A percentile compares a stretch with the other conserved stretches of the same genome.
Conservation (phyloP, 1,284 basidiomycete species). For the Volvariella surrecta region DNA sequence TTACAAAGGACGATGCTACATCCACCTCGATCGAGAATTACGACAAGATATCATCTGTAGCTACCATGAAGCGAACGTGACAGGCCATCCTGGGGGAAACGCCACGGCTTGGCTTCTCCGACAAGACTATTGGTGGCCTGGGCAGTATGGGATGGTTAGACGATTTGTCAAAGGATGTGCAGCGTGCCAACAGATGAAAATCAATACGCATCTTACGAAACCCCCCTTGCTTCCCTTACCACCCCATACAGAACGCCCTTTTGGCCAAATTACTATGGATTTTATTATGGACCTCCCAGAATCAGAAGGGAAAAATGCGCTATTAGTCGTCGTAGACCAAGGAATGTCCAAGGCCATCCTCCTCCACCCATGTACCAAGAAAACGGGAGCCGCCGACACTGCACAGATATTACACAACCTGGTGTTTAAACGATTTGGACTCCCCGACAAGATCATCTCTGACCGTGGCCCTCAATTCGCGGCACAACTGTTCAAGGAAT, state of each 20-base stretch:
- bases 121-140: too few relatives aligned
- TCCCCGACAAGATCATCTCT: constrained; percentile 16
- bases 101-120: too few relatives aligned
- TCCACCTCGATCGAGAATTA: too few relatives aligned
- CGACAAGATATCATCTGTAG: too few relatives aligned
- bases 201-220: too few relatives aligned
- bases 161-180: too few relatives aligned
- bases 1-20: too few relatives aligned
- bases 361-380: constrained; percentile 23
- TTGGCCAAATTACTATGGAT: constrained; percentile 17
- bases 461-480: constrained; percentile 19
- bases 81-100: too few relatives aligned
- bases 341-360: constrained; percentile 30
- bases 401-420: constrained; percentile 18
- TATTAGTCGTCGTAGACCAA: constrained; percentile 24
- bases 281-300: constrained; percentile 25
- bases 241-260: constrained; percentile 10
- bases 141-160: too few relatives aligned
- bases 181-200: too few relatives aligned
- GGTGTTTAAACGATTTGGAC: constrained; percentile 12
- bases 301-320: constrained; percentile 18
- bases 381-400: constrained; percentile 11
- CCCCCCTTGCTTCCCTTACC: too few relatives aligned
- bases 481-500: constrained; percentile 14
- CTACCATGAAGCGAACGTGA: too few relatives aligned